Evolutionary conservation across 495 filamentous ascomycete species (phyloP), one percentile per base, ranked within the genome.

Genomic region (Trichoderma asperelloides): DNA sequence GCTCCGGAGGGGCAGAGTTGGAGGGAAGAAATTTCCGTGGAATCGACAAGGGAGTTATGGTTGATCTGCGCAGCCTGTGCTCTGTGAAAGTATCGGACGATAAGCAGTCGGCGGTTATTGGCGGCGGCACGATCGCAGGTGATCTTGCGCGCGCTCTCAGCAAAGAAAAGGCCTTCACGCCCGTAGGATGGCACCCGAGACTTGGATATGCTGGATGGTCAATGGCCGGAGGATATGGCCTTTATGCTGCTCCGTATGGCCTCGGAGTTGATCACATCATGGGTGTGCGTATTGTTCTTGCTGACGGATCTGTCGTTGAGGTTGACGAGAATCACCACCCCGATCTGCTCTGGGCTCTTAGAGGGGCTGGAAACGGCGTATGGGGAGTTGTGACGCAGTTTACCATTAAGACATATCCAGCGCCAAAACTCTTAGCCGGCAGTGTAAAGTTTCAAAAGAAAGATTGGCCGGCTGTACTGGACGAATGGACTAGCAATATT

Each of bases 341-440:
- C 1, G 68, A 71, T n/a, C 66, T 82, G 67, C 63, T 80, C 51
- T 75, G 69, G 67, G 77, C 73, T 0, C 73, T 82, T 33, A 72
- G 77, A 0, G 80, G 80, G 4, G 80, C 74, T 2, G 79, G 80
- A 3, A 64, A 65, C 27, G 78, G 78, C 1, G 65, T 70, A 8
- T 80, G 79, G 65, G 79, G 80, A 7, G 73, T 80, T 4, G 74
- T 81, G 41, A 70, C 72, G 1, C 75, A 79, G 63, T 30, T 78
- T 2, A 69, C 70, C 1, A 69, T 77, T 41, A 78, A 69, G 66
- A 67, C 76, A 0, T 77, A 78, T 57, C 71, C 75, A 2, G 60
- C 74, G 15, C 65, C 41, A 15, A 40, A 77, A 70, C 51, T 78
- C 30, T 71, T 81, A 4, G 69, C 72, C 11, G 79, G 79, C 16